Conservation (phyloP, 306 rosid genomes). For the Ormosia emarginata region DNA sequence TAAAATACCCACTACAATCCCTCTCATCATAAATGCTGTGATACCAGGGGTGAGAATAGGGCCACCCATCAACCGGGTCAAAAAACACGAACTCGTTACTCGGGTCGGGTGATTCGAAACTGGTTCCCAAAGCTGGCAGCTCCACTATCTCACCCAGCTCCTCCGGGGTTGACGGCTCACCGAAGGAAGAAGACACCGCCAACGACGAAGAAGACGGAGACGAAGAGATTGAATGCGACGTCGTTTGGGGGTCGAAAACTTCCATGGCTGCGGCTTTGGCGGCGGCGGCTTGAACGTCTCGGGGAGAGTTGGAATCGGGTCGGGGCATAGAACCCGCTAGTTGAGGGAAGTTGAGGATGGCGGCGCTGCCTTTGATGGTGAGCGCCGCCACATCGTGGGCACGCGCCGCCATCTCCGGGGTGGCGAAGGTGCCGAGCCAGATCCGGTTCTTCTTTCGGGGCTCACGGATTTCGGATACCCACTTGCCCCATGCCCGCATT, state of each 20-base stretch:
- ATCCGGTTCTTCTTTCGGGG: conserved; percentile 94
- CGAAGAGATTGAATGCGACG: not conserved
- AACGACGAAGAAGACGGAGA: conserved; percentile 15
- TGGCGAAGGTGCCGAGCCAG: conserved; percentile 98
- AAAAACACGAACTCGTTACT: conserved; percentile 41
- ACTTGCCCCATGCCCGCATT: conserved; percentile 95
- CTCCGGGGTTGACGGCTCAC: conserved; percentile 46
- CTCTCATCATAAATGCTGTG: conserved; percentile 35
- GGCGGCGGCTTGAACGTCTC: conserved; percentile 91
- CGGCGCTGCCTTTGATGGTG: conserved; percentile 74
- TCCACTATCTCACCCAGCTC: conserved; percentile 85
- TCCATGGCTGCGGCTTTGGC: conserved; percentile 86
- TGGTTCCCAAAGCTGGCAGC: conserved; percentile 48
- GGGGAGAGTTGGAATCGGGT: conserved; percentile 71
- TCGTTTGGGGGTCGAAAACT: not conserved
- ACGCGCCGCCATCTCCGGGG: conserved; percentile 96
- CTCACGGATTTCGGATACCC: conserved; percentile 99
- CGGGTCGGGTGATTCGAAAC: conserved; percentile 43
- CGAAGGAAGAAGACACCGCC: not conserved
- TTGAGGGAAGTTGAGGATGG: conserved; percentile 92
- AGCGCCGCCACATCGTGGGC: conserved; percentile 97
- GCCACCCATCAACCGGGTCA: conserved; percentile 59
- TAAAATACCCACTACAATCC: conserved; percentile 28
- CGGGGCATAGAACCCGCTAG: conserved; percentile 71
- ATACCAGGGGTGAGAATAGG: conserved; percentile 47